Conservation (phyloP, 1,284 basidiomycete species). For the Schizopora paradoxa region DNA sequence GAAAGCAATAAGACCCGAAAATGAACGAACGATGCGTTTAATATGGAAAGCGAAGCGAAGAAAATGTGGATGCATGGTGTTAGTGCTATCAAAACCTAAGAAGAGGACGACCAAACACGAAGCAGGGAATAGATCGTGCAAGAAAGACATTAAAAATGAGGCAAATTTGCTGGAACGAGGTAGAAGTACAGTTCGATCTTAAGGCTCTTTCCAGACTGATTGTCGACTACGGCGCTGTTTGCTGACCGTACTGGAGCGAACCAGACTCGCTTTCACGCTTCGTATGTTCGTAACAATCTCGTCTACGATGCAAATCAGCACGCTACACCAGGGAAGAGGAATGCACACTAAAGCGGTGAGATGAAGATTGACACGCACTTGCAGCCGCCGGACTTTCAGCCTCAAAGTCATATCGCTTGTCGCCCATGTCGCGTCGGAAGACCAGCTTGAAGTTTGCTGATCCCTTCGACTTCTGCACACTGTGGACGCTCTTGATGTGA, state of each 20-base stretch:
- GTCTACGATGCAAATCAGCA: not conserved
- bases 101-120: no score
- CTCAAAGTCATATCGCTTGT: constrained; percentile 97
- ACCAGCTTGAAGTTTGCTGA: constrained; percentile 83
- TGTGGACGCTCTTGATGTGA: constrained; percentile 83
- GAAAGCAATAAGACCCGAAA: no score
- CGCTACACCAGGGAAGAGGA: not conserved
- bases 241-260: constrained; percentile 11
- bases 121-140: no score
- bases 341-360: not conserved
- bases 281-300: constrained; percentile 17
- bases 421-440: constrained; percentile 63
- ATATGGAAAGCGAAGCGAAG: no score
- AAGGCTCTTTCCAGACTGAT: no score
- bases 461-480: constrained; percentile 77
- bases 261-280: constrained; percentile 13
- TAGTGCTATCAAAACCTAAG: no score
- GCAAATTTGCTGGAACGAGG: no score
- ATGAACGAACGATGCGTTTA: no score
- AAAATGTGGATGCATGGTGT: no score
- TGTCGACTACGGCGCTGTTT: constrained; percentile 14
- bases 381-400: constrained; percentile 83
- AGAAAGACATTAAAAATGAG: no score
- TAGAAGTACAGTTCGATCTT: no score
- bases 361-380: constrained; percentile 40